Base-by-base conservation (phyloP, 805 yeast genomes). In the Starmerella riodocensis region DNA sequence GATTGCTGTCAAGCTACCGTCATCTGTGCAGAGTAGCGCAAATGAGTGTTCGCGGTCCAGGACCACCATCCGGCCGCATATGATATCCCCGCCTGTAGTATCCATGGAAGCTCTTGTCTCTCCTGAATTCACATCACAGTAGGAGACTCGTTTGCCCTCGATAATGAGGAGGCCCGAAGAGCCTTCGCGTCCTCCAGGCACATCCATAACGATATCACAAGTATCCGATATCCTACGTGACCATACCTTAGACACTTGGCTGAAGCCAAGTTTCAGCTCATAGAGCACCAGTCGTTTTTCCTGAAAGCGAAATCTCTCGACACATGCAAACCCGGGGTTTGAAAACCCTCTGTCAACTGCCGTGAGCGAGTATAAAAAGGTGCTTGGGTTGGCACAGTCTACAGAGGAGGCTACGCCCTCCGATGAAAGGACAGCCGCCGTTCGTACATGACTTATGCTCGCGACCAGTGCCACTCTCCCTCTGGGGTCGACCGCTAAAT, bases 251-350 rank as follows among this genome's bases (percentile, higher is more conserved):
- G 79, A 65, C 2, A 86, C 70, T 54, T 78, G 80, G 53, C 86
- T 86, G 34, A 88, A 62, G 1, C 96, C 95, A 29, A 82, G 67
- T 56, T 91, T 96, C 20, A 86, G 60, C 52, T 83, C 88, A 59
- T 88, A 88, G 54, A 72, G 79, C 3, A 73, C 69, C 37, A 88
- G 61, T 22, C 53, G 48, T 36, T 60, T 65, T 41, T 52, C 29
- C 4, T 37, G 48, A 27, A 14, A 61, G 6, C 63, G 52, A 41
- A 73, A 78, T 6, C 71, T 60, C 53, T 88, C 97, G 6, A 91
- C 59, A 0, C 86, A 69, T 0, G 84, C 93, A 68, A 86, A 88
- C 8, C 74, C 54, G 0, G 97, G 97, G 52, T 84, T 85, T 16
- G 79, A 91, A 55, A 67, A 78, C 0, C 78, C 81, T 2, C 77